Evolutionary conservation across 768 basidiomycete species (phyloP).

Genomic region (Boletus vermiculosoides): DNA sequence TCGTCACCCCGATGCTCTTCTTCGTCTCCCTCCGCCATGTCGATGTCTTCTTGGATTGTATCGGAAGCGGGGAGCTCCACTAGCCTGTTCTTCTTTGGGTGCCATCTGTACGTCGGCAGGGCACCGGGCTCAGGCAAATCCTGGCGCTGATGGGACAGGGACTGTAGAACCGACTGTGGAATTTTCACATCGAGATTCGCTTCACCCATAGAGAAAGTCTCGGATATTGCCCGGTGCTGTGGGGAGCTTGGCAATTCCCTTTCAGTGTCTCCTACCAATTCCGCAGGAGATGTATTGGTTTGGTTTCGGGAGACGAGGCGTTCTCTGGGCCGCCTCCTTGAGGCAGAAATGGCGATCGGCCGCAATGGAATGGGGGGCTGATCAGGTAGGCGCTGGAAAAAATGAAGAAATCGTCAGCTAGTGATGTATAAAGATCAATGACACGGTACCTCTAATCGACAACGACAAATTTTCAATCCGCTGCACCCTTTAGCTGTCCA

Average conservation of each 20-base stretch:
- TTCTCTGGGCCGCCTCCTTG: background rate
- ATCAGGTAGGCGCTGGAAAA: conserved; percentile 25
- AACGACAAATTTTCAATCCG: conserved; percentile 25
- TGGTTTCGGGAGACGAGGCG: background rate
- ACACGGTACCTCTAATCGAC: conserved; percentile 22
- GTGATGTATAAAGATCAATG: background rate
- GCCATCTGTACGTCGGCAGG: conserved; percentile 13
- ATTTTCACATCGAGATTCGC: background rate
- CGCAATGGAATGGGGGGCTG: conserved; percentile 25
- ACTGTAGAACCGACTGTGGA: background rate
- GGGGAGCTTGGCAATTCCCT: background rate
- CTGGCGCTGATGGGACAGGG: background rate
- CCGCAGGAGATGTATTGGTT: background rate
- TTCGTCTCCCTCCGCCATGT: background rate
- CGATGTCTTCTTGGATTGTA: background rate
- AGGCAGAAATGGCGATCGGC: background rate
- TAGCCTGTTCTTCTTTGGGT: background rate
- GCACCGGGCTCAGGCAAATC: background rate
- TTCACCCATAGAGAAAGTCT: background rate
- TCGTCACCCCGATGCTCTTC: conserved; percentile 12
- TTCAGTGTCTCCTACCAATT: background rate
- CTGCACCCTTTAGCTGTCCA: conserved; percentile 21
- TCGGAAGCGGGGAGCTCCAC: background rate
- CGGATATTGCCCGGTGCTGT: background rate
- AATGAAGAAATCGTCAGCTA: background rate